A percentile compares a stretch with the other conserved stretches of the same genome.
phyloP scores from a whole-genome alignment of 768 basidiomycete genomes.

The Phaffia australis region DNA sequence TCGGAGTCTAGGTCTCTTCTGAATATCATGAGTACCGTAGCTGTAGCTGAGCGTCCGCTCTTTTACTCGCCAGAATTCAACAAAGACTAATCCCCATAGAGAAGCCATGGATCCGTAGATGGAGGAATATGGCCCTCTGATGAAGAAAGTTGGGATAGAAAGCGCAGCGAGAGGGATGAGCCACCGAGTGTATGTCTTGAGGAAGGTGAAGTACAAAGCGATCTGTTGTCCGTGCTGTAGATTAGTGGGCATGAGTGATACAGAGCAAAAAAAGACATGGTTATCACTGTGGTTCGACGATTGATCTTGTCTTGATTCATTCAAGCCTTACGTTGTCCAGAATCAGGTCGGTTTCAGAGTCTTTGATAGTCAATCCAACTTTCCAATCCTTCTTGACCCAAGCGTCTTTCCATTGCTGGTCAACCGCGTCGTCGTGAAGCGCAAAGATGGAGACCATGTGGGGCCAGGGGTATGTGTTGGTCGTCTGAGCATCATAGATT shows the following conservation, averaged over 20 bases:
- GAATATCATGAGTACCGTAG: conserved; percentile 68
- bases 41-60: conserved; percentile 72
- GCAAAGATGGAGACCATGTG: conserved; percentile 51
- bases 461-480: conserved; percentile 22
- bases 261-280: conserved; percentile 45
- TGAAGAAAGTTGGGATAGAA: conserved; percentile 59
- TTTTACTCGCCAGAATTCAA: conserved; percentile 83
- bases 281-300: conserved; percentile 32
- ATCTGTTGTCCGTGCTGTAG: conserved; percentile 30
- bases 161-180: conserved; percentile 64
- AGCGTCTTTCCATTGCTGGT: conserved; percentile 62
- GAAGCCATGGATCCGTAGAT: conserved; percentile 30
- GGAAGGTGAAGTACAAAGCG: conserved; percentile 65
- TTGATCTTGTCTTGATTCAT: not conserved
- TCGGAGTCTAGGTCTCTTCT: conserved; percentile 11
- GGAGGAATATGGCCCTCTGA: conserved; percentile 33
- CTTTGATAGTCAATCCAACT: conserved; percentile 43
- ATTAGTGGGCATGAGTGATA: not conserved
- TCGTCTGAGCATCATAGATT: too few species aligned
- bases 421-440: conserved; percentile 72
- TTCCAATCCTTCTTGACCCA: conserved; percentile 50
- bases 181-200: conserved; percentile 68
- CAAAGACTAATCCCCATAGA: conserved; percentile 77
- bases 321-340: conserved; percentile 53
- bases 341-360: conserved; percentile 55